phyloP scores from a whole-genome alignment of 345 rosid genomes.

The Firmiana major region DNA sequence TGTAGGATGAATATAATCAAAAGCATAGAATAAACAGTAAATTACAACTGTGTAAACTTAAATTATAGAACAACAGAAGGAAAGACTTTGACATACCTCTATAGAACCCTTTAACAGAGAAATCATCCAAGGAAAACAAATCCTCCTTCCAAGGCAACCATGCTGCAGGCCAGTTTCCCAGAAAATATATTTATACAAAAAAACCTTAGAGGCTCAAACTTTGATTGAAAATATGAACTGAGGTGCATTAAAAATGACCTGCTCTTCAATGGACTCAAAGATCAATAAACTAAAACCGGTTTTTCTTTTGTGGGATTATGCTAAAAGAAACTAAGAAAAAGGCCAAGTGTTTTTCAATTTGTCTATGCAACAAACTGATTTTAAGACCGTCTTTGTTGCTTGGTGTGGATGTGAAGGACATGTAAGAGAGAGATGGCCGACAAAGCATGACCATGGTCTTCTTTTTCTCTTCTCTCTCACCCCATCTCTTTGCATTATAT shows the following conservation, averaged over 20 bases:
- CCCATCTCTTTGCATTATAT: conserved; percentile 22
- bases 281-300: conserved; percentile 23
- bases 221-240: not conserved
- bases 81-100: conserved; percentile 29
- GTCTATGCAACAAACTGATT: conserved; percentile 24
- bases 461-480: conserved; percentile 21
- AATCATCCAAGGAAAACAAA: not conserved
- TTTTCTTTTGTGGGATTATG: conserved; percentile 4
- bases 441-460: conserved; percentile 41
- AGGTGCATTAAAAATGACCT: conserved; percentile 12
- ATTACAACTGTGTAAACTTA: conserved; percentile 12
- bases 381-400: conserved; percentile 20
- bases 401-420: conserved; percentile 17
- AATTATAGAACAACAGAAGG: not conserved
- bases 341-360: conserved; percentile 1
- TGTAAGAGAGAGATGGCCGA: conserved; percentile 46
- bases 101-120: not conserved
- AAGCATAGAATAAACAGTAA: not conserved
- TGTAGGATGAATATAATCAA: not conserved
- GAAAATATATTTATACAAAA: conserved; percentile 19
- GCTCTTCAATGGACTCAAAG: conserved; percentile 14
- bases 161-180: conserved; percentile 7
- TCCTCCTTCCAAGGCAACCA: conserved; percentile 14
- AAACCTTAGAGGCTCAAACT: not conserved
- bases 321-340: conserved; percentile 12